Base-by-base conservation (phyloP, 495 filamentous ascomycete genomes). In the Poronia punctata region DNA sequence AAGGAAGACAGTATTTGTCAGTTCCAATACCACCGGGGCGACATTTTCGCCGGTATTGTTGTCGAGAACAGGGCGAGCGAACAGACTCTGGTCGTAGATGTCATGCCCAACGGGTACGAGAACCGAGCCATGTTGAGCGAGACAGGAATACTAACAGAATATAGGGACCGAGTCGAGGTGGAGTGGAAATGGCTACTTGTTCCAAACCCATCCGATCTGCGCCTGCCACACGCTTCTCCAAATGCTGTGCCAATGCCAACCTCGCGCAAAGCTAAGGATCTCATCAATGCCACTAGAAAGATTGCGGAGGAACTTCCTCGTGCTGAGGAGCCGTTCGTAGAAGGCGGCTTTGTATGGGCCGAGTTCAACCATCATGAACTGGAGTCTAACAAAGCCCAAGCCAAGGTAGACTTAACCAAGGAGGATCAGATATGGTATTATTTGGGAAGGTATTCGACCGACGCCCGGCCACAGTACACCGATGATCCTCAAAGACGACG, bases 401-500 rank as follows among this genome's bases (percentile, higher is more conserved):
- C 40, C 69, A 83, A 64, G 62, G 68, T 92, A 35, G 76, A 90
- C 51, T 52, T 94, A 14, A 54, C 62, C 45, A 79, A 80, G 56
- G 68, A 76, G 7, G 77, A 88, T 41, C 79, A 84, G 50, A 62
- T 95, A 40, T 98, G 89, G 90, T 78, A 85, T 63, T 98, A 96
- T 60, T 72, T 98, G 48, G 86, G 85, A 12, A 75, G 78, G 53
- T 76, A 71, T 34, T 96, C 90, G 31, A 97, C 92, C 14, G 92
- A 98, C 56, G 83, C 88, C 53, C 88, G 82, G 62, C 82, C 86
- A 30, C 85, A 94, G 56, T 98, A 88, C 68, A 95, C 92, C 20
- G 83, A 92, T 48, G 82, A 93, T 67, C 78, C 73, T 45, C 64
- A 64, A 26, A 79, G 74, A 14, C 62, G 55, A 1, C 48, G 38